These are phyloP conservation scores for Emergomyces orientalis DNA, from an alignment of 2,329 filamentous ascomycete genomes.

Conservation along the genomic window DNA sequence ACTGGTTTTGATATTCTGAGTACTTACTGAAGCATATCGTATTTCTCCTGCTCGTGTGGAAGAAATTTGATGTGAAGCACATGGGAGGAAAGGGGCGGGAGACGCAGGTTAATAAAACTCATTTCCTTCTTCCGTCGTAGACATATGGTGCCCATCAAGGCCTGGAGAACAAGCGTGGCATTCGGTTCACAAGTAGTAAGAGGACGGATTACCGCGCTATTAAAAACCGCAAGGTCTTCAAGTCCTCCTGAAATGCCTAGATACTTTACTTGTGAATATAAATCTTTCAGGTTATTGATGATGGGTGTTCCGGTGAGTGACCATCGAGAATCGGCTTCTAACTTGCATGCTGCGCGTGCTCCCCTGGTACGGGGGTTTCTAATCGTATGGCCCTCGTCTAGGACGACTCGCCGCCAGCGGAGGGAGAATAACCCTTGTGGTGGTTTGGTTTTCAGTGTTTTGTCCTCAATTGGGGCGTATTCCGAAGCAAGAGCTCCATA, in stretches of 20 bases:
- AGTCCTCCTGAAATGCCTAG: constrained; percentile 66
- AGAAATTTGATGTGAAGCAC: constrained; percentile 66
- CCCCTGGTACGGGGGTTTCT: constrained; percentile 67
- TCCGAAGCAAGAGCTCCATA: constrained; percentile 69
- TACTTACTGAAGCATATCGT: constrained; percentile 59
- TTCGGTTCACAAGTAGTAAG: constrained; percentile 49
- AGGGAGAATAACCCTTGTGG: constrained; percentile 51
- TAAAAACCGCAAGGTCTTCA: constrained; percentile 64
- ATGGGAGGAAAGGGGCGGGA: constrained; percentile 69
- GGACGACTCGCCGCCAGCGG: constrained; percentile 67
- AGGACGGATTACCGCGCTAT: constrained; percentile 59
- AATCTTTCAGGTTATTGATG: constrained; percentile 70
- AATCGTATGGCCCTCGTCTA: constrained; percentile 78
- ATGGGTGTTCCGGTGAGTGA: constrained; percentile 73
- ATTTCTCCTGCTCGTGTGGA: constrained; percentile 64
- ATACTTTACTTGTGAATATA: constrained; percentile 72
- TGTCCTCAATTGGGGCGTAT: constrained; percentile 43
- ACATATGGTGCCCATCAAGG: constrained; percentile 70
- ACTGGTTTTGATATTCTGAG: constrained; percentile 13
- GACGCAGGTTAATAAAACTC: constrained; percentile 71
- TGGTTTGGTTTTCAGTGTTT: constrained; percentile 34
- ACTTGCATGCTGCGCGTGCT: constrained; percentile 56
- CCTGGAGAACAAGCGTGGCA: constrained; percentile 59
- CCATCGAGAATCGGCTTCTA: constrained; percentile 68
- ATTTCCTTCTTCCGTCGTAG: constrained; percentile 79